phyloP scores from a whole-genome alignment of 495 filamentous ascomycete species.

The Penicillium cinerascens region DNA sequence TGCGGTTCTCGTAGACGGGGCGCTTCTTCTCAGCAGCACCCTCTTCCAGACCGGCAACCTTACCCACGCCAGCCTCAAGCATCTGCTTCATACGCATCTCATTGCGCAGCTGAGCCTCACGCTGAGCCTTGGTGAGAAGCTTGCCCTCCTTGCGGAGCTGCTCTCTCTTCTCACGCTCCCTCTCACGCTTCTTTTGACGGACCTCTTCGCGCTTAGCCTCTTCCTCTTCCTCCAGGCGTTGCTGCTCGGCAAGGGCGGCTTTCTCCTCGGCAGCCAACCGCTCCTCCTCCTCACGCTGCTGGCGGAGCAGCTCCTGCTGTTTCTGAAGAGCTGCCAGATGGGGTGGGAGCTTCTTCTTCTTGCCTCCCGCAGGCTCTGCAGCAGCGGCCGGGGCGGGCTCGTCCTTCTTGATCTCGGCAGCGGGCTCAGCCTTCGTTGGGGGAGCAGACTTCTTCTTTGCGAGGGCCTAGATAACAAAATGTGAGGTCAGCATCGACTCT shows the following conservation, averaged over 20 bases:
- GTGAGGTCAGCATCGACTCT: not conserved
- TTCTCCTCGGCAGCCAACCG: conserved; percentile 68
- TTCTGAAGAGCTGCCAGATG: conserved; percentile 80
- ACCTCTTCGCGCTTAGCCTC: conserved; percentile 68
- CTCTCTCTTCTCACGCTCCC: conserved; percentile 92
- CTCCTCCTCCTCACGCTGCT: conserved; percentile 73
- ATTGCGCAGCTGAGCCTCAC: conserved; percentile 75
- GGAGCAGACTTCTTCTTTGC: conserved; percentile 55
- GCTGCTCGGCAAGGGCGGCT: conserved; percentile 66
- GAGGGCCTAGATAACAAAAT: conserved; percentile 48
- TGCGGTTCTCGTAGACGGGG: conserved; percentile 65
- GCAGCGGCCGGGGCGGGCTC: conserved; percentile 40
- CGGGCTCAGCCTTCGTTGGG: conserved; percentile 31
- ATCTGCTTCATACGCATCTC: conserved; percentile 91
- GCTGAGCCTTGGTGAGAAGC: conserved; percentile 90
- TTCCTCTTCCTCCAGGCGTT: conserved; percentile 69
- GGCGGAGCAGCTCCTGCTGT: conserved; percentile 80
- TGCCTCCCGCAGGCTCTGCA: conserved; percentile 52
- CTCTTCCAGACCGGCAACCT: conserved; percentile 70
- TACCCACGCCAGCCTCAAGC: conserved; percentile 74
- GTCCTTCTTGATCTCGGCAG: conserved; percentile 41
- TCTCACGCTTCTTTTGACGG: conserved; percentile 82
- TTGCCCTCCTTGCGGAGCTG: conserved; percentile 94
- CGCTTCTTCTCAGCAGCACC: conserved; percentile 70
- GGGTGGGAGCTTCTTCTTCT: conserved; percentile 88